Percentiles rank a stretch among this genome's conserved stretches.
Conservation (phyloP, 2,329 filamentous ascomycete genomes). For the Xylaria digitata region DNA sequence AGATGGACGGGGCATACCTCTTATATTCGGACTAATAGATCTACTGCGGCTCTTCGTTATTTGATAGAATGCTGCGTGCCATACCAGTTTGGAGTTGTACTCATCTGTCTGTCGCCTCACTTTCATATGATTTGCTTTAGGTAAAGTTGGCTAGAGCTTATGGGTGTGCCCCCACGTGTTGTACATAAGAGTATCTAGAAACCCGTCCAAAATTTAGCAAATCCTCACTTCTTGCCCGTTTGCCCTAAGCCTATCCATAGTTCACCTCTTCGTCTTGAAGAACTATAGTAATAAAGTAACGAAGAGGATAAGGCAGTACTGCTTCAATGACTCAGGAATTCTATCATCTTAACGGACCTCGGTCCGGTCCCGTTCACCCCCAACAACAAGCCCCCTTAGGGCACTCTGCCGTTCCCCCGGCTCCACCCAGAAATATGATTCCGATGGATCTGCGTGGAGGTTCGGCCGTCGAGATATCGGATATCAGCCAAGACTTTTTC, state of each 20-base stretch:
- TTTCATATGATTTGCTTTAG: not conserved
- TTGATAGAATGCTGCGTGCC: conserved; percentile 8
- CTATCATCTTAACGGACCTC: conserved; percentile 12
- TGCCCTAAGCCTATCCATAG: not conserved
- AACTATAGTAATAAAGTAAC: not conserved
- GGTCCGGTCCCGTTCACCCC: conserved; percentile 5
- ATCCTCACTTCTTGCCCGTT: conserved; percentile 16
- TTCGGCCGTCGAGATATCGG: conserved; percentile 44
- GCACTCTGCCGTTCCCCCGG: not conserved
- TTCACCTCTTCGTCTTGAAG: not conserved
- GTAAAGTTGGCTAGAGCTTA: not conserved
- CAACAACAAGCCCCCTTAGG: conserved; percentile 9
- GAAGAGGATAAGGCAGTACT: not conserved
- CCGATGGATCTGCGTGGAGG: conserved; percentile 23
- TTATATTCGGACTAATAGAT: not conserved
- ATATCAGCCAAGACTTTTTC: conserved; percentile 53
- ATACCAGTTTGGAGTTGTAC: not conserved
- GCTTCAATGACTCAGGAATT: conserved; percentile 13
- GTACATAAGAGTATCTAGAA: conserved; percentile 15
- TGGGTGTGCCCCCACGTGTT: not conserved
- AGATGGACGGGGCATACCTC: not conserved
- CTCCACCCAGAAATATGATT: conserved; percentile 27
- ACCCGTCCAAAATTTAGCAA: not conserved
- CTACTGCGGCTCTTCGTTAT: conserved; percentile 24
- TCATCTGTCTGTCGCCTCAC: conserved; percentile 12